These are phyloP conservation scores for Kodamaea arcana DNA, from an alignment of 1,139 yeast species.

Conservation along the genomic window DNA sequence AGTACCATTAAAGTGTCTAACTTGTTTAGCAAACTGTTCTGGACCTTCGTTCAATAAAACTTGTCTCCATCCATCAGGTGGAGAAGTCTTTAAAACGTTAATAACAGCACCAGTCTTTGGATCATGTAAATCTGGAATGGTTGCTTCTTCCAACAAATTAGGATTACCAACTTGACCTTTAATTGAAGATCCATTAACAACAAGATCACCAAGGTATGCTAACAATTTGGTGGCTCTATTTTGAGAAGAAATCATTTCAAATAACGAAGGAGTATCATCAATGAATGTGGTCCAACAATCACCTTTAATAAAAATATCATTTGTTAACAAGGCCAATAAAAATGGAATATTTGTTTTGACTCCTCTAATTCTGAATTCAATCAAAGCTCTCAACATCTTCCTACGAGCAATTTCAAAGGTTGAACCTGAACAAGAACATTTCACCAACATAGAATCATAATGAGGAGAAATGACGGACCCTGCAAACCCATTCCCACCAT, in stretches of 20 bases:
- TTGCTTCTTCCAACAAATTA: conserved; percentile 69
- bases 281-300: conserved; percentile 98
- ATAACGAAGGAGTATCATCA: conserved; percentile 94
- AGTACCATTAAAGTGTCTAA: conserved; percentile 80
- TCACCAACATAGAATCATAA: conserved; percentile 97
- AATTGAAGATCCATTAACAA: conserved; percentile 92
- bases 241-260: conserved; percentile 91
- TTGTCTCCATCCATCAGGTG: conserved; percentile 88
- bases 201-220: conserved; percentile 84
- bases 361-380: conserved; percentile 97
- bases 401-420: conserved; percentile 95
- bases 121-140: conserved; percentile 68
- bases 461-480: conserved; percentile 97
- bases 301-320: conserved; percentile 84
- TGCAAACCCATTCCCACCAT: conserved; percentile 99
- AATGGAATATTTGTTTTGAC: conserved; percentile 98
- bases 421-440: conserved; percentile 94
- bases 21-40: conserved; percentile 80
- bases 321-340: conserved; percentile 85
- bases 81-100: conserved; percentile 54
- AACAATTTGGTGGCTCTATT: conserved; percentile 94
- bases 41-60: conserved; percentile 83
- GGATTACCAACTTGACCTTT: conserved; percentile 95
- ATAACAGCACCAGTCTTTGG: conserved; percentile 50
- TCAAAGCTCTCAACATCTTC: conserved; percentile 93